Evolutionary conservation across 2,329 filamentous ascomycete genomes (phyloP).

Genomic region (Ustulina deusta): DNA sequence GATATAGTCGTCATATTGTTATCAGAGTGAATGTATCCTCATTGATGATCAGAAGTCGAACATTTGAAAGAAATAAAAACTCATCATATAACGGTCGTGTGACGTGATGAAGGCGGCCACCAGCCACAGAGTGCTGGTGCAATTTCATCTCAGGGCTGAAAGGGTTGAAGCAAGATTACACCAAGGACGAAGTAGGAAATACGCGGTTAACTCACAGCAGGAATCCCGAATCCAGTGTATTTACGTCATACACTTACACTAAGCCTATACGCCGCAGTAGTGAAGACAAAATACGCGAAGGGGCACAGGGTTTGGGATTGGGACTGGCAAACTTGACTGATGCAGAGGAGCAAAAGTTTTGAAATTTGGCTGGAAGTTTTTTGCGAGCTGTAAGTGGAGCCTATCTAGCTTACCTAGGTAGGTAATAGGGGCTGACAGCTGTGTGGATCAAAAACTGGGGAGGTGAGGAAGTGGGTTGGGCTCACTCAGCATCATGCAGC

Average conservation of each 20-base stretch:
- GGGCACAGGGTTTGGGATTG: background rate
- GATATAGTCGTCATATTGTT: constrained; percentile 2
- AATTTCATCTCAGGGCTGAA: background rate
- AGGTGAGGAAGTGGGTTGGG: background rate
- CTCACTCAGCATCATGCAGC: constrained; percentile 44
- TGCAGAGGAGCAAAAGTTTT: background rate
- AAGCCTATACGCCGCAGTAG: background rate
- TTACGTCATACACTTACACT: background rate
- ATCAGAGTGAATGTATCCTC: constrained; percentile 49
- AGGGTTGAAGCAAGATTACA: background rate
- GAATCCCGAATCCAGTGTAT: background rate
- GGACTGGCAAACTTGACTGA: background rate
- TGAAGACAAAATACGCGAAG: background rate
- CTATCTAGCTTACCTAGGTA: background rate
- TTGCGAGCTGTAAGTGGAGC: background rate
- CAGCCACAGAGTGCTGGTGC: background rate
- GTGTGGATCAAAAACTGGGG: background rate
- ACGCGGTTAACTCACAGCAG: constrained; percentile 14
- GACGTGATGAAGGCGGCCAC: background rate
- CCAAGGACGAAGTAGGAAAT: background rate
- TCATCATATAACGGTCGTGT: constrained; percentile 44
- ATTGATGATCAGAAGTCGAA: constrained; percentile 51
- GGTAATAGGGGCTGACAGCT: constrained; percentile 9
- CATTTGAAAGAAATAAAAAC: constrained; percentile 48
- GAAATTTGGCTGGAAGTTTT: constrained; percentile 21